A percentile compares a stretch with the other conserved stretches of the same genome.
These are phyloP conservation scores for Malus asiatica DNA, from an alignment of 306 rosid species.

Conservation along the genomic window DNA sequence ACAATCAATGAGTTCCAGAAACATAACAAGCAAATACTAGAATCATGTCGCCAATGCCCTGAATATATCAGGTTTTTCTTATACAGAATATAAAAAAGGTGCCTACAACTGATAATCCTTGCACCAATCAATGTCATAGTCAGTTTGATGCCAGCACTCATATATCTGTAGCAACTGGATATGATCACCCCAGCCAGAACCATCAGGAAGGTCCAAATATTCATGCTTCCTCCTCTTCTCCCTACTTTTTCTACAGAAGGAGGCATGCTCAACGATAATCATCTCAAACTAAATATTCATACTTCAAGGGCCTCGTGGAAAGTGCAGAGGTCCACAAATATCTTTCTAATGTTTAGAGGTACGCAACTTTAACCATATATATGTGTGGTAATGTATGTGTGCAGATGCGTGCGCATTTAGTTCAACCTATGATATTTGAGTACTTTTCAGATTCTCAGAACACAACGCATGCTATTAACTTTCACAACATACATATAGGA, in stretches of 20 bases:
- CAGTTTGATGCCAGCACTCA: conserved; percentile 57
- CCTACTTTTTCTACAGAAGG: conserved; percentile 43
- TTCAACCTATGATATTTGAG: background rate
- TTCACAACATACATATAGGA: background rate
- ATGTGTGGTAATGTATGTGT: background rate
- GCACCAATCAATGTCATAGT: conserved; percentile 77
- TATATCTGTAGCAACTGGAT: conserved; percentile 82
- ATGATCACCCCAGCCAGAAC: conserved; percentile 93
- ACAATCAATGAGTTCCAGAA: conserved; percentile 29
- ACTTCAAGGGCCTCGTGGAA: background rate
- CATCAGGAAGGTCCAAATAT: conserved; percentile 69
- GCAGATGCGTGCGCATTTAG: background rate
- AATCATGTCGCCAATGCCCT: background rate
- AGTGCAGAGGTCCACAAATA: background rate
- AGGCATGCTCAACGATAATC: conserved; percentile 10
- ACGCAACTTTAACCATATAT: background rate
- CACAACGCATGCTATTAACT: background rate
- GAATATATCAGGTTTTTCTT: background rate
- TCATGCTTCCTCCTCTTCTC: conserved; percentile 80
- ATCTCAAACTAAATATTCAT: background rate
- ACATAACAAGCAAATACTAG: background rate
- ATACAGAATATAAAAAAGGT: conserved; percentile 9
- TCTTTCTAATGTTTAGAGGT: background rate
- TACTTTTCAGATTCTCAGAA: background rate
- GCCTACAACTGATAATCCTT: conserved; percentile 84